Evolutionary conservation across 306 rosid species (phyloP).

Genomic region (Potentilla sterilis): DNA sequence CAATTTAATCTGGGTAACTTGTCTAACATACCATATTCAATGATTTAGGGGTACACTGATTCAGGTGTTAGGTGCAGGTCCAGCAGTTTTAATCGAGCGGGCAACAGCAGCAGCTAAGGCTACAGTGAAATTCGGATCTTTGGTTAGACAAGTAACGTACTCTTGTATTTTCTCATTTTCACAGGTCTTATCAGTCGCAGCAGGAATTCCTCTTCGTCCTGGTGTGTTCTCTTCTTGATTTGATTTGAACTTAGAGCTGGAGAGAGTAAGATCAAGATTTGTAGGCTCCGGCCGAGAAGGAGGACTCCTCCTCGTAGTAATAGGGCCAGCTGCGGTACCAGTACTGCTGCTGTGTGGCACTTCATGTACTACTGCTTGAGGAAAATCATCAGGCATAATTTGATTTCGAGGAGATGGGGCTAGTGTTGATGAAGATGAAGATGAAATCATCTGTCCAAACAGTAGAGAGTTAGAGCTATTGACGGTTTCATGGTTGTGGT

Average conservation of each 20-base stretch:
- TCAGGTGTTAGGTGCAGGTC: background rate
- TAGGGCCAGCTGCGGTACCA: background rate
- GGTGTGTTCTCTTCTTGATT: constrained; percentile 17
- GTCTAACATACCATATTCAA: background rate
- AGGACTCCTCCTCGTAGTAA: background rate
- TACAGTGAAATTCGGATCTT: constrained; percentile 46
- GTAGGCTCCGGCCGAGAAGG: constrained; percentile 15
- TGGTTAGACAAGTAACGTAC: constrained; percentile 43
- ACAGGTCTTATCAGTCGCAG: background rate
- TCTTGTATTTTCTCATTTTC: constrained; percentile 38
- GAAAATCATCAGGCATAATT: background rate
- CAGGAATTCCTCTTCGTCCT: background rate
- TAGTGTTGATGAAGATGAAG: constrained; percentile 24
- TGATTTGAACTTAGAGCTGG: background rate
- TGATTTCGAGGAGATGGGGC: background rate
- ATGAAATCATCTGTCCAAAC: constrained; percentile 18
- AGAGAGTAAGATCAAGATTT: constrained; percentile 36
- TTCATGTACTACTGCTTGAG: background rate
- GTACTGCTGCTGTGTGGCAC: background rate
- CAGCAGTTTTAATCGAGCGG: constrained; percentile 24
- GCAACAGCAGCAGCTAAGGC: constrained; percentile 69
- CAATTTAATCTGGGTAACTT: background rate
- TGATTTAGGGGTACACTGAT: background rate
- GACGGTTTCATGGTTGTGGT: constrained; percentile 55
- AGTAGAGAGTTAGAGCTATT: background rate